phyloP scores from a whole-genome alignment of 2,329 filamentous ascomycete genomes.

The Ophiostoma sp. region DNA sequence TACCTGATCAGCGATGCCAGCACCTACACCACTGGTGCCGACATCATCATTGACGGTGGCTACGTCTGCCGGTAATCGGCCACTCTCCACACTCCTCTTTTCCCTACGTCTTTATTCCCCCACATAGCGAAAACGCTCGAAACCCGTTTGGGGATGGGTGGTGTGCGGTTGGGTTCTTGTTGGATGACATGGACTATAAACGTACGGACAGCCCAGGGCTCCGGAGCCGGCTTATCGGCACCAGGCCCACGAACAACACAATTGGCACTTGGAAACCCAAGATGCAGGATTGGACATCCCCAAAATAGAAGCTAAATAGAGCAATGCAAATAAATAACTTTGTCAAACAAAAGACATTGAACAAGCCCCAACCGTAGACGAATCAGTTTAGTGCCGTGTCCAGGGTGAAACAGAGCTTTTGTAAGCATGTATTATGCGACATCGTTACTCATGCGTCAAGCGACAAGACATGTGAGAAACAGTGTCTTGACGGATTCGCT shows the following conservation, averaged over 20 bases:
- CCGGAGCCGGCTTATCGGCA: background rate
- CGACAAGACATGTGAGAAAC: background rate
- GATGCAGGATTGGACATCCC: background rate
- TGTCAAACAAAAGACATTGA: background rate
- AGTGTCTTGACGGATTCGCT: too few relatives aligned
- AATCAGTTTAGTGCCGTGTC: background rate
- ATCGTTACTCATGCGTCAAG: background rate
- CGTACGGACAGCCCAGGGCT: slow-evolving; percentile 12
- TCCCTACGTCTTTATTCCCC: slow-evolving; percentile 5
- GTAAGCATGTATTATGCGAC: background rate
- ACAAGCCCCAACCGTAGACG: background rate
- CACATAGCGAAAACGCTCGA: background rate
- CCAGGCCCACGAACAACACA: slow-evolving; percentile 3
- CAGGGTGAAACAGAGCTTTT: background rate
- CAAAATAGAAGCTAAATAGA: background rate
- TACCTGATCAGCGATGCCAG: slow-evolving; percentile 77
- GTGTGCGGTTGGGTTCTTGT: background rate
- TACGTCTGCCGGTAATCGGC: slow-evolving; percentile 49
- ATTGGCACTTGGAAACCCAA: background rate
- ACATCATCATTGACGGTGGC: slow-evolving; percentile 71
- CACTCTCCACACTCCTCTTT: background rate
- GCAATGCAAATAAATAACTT: background rate
- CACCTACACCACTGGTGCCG: slow-evolving; percentile 72
- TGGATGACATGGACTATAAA: background rate
- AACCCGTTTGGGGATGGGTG: background rate